phyloP scores from a whole-genome alignment of 371 early-diverging fungal genomes.

The Syncephalastrum racemosum region DNA sequence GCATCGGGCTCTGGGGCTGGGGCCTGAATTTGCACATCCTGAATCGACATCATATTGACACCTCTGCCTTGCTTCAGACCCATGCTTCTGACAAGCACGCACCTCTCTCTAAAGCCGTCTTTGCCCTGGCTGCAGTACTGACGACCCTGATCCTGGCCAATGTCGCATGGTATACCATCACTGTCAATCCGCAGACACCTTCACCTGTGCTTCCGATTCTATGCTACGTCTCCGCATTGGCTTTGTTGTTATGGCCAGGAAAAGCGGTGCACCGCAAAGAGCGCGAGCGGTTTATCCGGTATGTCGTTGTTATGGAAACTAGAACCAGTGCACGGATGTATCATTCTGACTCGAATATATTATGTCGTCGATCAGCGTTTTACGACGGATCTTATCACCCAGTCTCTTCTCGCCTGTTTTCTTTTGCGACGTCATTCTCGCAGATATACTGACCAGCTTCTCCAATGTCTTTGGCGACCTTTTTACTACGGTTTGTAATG shows the following conservation, averaged over 20 bases:
- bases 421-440: constrained; percentile 85
- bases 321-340: neutral
- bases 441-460: constrained; percentile 92
- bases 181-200: constrained; percentile 7
- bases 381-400: constrained; percentile 46
- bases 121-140: constrained; percentile 42
- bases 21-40: constrained; percentile 71
- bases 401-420: constrained; percentile 60
- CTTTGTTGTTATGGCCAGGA: constrained; percentile 55
- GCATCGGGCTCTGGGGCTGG: constrained; percentile 81
- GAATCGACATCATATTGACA: constrained; percentile 57
- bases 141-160: constrained; percentile 32
- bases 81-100: constrained; percentile 40
- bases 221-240: constrained; percentile 54
- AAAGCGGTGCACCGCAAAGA: constrained; percentile 58
- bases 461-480: constrained; percentile 86
- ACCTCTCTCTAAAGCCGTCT: constrained; percentile 38
- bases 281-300: constrained; percentile 65
- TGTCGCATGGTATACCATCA: constrained; percentile 30
- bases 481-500: constrained; percentile 30
- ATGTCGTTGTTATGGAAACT: constrained; percentile 7
- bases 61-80: constrained; percentile 51
- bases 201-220: constrained; percentile 42
- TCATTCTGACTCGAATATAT: neutral
- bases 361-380: constrained; percentile 21